Base-by-base conservation (phyloP, 2,329 filamentous ascomycete species). In the Aquanectria penicillioides region DNA sequence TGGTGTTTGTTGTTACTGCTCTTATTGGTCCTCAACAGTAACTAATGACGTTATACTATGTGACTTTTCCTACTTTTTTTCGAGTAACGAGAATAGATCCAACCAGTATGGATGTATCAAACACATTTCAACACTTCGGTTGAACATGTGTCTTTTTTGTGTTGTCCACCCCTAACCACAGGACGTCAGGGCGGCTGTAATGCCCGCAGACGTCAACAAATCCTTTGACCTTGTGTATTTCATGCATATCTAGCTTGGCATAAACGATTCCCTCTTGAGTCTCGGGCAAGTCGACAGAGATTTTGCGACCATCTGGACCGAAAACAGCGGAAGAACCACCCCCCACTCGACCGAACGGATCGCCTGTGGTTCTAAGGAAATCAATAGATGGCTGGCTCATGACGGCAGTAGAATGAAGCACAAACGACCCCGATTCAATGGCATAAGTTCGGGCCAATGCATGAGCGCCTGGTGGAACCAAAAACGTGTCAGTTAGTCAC, bases 181-280 rank as follows among this genome's bases (percentile, higher is more conserved):
- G n/a, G 15, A 58, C 17, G 12, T 58, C 48, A 6, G 41, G 56
- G 4, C 56, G 28, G 13, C 56, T 48, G 18, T 53, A 47, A 26
- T 58, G 56, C 2, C 48, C 56, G 11, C 12, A 23, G 8, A 29
- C 13, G n/a, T 58, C 56, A 1, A 36, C 17, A 22, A 58, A 43
- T 6, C 20, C 36, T 7, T 28, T 47, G 15, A 25, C 36, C 12
- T 47, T 34, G 2, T 26, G 2, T 4, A 58, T 47, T 8, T 46
- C 20, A 15, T 36, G 41, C 25, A 58, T 25, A 7, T 58, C 23
- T 22, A 59, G 17, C 6, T 59, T 44, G 1, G 37, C 31, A 4
- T 49, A 43, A 2, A 59, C 5, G 9, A 59, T 36, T 1, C 28
- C 33, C 29, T 54, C 49, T 5, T 54, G 25, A 6, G 17, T n/a